A percentile compares a stretch with the other conserved stretches of the same genome.
phyloP scores from a whole-genome alignment of 495 filamentous ascomycete species.

The Penicillium canescens region DNA sequence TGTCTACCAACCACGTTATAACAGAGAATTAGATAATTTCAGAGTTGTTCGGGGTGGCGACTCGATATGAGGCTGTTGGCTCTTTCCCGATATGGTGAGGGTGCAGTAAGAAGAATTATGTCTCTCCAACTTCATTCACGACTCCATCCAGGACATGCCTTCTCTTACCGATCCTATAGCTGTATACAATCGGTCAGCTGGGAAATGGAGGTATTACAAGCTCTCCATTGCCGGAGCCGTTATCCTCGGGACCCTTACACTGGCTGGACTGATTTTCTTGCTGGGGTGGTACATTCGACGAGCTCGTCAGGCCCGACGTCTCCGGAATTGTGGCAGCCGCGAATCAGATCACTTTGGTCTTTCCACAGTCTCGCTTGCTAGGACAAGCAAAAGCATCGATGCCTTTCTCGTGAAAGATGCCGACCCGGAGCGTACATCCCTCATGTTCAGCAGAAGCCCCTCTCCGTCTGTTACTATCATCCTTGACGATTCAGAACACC shows the following conservation, averaged over 20 bases:
- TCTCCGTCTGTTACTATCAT: conserved; percentile 26
- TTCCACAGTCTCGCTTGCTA: conserved; percentile 17
- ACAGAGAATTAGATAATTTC: no score
- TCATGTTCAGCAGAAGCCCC: conserved; percentile 29
- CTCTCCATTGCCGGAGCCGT: conserved; percentile 19
- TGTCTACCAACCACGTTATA: no score
- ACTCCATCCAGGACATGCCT: no score
- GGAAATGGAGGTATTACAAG: conserved; percentile 18
- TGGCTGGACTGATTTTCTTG: conserved; percentile 16
- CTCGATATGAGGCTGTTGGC: no score
- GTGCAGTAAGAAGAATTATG: no score
- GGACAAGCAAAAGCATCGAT: conserved; percentile 18
- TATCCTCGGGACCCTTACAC: conserved; percentile 13
- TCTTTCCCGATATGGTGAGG: no score
- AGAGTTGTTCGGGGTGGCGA: no score
- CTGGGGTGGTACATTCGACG: conserved; percentile 12
- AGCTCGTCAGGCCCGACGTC: conserved; percentile 7
- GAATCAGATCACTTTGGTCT: conserved; percentile 14
- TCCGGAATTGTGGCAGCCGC: conserved; percentile 5
- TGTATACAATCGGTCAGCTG: no score
- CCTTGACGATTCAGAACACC: conserved; percentile 11
- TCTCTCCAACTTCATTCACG: no score
- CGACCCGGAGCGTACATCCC: conserved; percentile 23
- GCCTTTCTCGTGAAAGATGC: conserved; percentile 26
- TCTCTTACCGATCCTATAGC: no score